These are phyloP conservation scores for Sonneratia caseolaris DNA, from an alignment of 345 rosid species.

Conservation along the genomic window DNA sequence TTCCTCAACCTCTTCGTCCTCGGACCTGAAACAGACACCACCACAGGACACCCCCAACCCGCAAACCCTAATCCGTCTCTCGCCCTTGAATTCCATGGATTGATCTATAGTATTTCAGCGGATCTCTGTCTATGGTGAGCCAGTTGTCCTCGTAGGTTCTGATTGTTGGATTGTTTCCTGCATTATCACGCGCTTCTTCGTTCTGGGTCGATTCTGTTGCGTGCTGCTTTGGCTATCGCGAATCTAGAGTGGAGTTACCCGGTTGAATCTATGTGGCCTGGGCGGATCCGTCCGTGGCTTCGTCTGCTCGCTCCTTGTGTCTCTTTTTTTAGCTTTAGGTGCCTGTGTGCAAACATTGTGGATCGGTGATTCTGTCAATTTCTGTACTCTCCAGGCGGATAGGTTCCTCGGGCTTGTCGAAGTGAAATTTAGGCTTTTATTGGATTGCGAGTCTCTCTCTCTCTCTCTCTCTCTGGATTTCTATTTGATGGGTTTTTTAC, in stretches of 20 bases:
- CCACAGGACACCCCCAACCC: too few relatives aligned
- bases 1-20: neutral
- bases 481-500: neutral
- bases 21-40: conserved; percentile 1
- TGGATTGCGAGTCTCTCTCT: neutral
- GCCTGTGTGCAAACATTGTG: too few relatives aligned
- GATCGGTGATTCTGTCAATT: neutral
- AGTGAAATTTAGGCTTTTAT: neutral
- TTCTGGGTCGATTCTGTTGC: too few relatives aligned
- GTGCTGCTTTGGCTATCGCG: neutral
- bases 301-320: neutral
- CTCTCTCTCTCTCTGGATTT: neutral
- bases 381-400: too few relatives aligned
- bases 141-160: neutral
- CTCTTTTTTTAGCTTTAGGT: neutral
- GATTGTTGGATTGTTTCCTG: neutral
- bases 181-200: too few relatives aligned
- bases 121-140: conserved; percentile 2
- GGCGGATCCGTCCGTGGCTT: too few relatives aligned
- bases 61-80: conserved; percentile 1
- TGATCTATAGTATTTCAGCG: neutral
- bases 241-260: neutral
- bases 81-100: neutral
- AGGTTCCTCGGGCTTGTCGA: neutral
- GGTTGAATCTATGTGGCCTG: neutral